A percentile compares a stretch with the other conserved stretches of the same genome.
Conservation (phyloP, 306 rosid genomes). For the Vigna unguiculata region DNA sequence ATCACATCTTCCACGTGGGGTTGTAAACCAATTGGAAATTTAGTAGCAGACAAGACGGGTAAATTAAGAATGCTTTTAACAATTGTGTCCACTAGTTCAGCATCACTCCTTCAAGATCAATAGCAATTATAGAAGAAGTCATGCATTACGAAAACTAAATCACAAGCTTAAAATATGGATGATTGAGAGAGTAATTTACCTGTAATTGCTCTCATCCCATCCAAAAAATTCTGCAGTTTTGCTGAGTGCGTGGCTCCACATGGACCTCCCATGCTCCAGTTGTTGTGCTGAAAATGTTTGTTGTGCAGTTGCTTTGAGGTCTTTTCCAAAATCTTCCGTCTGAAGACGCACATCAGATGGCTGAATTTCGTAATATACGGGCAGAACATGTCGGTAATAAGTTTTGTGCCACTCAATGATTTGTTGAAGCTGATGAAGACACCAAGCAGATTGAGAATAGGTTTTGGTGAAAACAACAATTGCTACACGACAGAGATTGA, state of each 20-base stretch:
- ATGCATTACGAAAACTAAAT: neutral
- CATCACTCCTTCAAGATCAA: neutral
- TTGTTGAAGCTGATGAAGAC: constrained; percentile 30
- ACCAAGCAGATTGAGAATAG: constrained; percentile 32
- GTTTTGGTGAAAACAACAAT: neutral
- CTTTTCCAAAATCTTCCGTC: neutral
- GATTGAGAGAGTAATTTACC: neutral
- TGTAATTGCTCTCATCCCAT: neutral
- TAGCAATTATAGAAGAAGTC: no score
- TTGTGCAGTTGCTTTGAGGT: neutral
- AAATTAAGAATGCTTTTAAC: neutral
- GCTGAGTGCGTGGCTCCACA: neutral
- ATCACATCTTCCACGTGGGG: no score
- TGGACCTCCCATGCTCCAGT: no score
- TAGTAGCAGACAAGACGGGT: no score
- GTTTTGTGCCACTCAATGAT: neutral
- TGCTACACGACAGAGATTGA: neutral
- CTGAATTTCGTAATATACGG: neutral
- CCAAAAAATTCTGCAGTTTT: neutral
- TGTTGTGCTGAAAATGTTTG: no score
- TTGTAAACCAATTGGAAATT: no score
- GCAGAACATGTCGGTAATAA: neutral
- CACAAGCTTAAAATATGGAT: neutral
- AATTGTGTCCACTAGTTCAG: neutral
- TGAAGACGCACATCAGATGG: constrained; percentile 2